Evolutionary conservation across 2,329 filamentous ascomycete species (phyloP).

Genomic region (Pseudogymnoascus sp.): DNA sequence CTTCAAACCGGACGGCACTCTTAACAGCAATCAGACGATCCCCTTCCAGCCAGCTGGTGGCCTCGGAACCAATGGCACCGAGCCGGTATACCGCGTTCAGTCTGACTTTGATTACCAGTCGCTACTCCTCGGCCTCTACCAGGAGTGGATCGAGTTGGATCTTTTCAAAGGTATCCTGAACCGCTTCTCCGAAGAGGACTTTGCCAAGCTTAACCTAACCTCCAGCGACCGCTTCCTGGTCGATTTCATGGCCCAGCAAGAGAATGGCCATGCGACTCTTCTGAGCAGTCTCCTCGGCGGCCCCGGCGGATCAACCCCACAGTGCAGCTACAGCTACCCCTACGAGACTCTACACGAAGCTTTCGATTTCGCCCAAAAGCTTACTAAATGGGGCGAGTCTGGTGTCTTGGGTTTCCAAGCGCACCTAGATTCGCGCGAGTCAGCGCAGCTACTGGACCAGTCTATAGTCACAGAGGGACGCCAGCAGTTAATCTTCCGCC

Average conservation of each 20-base stretch:
- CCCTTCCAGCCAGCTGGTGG: slow-evolving; percentile 68
- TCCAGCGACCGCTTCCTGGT: slow-evolving; percentile 64
- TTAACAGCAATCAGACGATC: slow-evolving; percentile 59
- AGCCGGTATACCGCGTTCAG: slow-evolving; percentile 67
- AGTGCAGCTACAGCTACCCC: slow-evolving; percentile 77
- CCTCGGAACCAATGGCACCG: slow-evolving; percentile 67
- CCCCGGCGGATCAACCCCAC: slow-evolving; percentile 50
- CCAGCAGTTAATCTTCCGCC: slow-evolving; percentile 78
- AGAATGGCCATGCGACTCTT: slow-evolving; percentile 68
- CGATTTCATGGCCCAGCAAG: slow-evolving; percentile 69
- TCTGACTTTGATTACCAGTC: slow-evolving; percentile 81
- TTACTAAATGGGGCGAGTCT: slow-evolving; percentile 74
- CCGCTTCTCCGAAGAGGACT: slow-evolving; percentile 61
- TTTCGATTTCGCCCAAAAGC: slow-evolving; percentile 75
- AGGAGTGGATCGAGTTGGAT: slow-evolving; percentile 80
- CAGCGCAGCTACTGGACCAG: slow-evolving; percentile 64
- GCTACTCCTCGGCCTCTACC: slow-evolving; percentile 61
- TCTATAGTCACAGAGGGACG: slow-evolving; percentile 72
- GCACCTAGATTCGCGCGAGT: slow-evolving; percentile 68
- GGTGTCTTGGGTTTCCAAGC: slow-evolving; percentile 75
- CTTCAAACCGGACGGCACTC: slow-evolving; percentile 63
- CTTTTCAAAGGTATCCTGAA: slow-evolving; percentile 70
- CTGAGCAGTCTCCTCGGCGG: slow-evolving; percentile 69
- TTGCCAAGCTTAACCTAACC: slow-evolving; percentile 57
- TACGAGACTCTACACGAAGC: slow-evolving; percentile 67